Conservation (phyloP, 202 grass and related monocot species). For the Saccharum hybrid region DNA sequence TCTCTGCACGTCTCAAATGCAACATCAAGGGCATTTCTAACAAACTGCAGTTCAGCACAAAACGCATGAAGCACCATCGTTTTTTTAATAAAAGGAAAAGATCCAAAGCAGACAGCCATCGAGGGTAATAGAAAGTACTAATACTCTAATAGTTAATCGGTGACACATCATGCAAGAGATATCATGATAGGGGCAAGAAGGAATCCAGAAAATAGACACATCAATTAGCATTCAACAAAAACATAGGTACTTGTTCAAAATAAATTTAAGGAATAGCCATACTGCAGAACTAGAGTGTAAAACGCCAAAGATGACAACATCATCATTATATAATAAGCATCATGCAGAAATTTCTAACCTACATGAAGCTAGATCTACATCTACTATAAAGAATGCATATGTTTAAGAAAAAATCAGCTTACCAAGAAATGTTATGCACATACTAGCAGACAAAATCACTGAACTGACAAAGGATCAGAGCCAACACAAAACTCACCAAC, state of each 20-base stretch:
- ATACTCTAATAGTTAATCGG: conserved; percentile 2
- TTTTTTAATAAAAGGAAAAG: conserved; percentile 21
- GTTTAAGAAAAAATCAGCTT: background rate
- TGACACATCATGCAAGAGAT: background rate
- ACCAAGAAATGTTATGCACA: conserved; percentile 8
- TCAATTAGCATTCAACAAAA: conserved; percentile 15
- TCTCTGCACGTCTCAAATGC: conserved; percentile 22
- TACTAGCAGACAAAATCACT: background rate
- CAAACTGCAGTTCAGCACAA: conserved; percentile 21
- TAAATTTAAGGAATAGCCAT: conserved; percentile 11
- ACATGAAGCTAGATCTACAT: conserved; percentile 35
- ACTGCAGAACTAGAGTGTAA: conserved; percentile 34
- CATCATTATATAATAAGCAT: conserved; percentile 15
- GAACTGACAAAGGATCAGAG: background rate
- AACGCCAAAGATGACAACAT: conserved; percentile 10
- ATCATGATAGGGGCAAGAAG: background rate
- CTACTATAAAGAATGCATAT: conserved; percentile 15
- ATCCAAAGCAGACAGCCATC: conserved; percentile 7
- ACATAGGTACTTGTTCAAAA: conserved; percentile 25
- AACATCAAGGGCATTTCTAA: conserved; percentile 29
- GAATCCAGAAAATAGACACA: conserved; percentile 10
- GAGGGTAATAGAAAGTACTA: background rate
- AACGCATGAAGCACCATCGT: conserved; percentile 1
- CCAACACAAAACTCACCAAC: conserved; percentile 58
- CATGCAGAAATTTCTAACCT: background rate